A percentile compares a stretch with the other conserved stretches of the same genome.
Conservation (phyloP, 192 early-diverging fungal species). For the Anaeromyces robustus region DNA sequence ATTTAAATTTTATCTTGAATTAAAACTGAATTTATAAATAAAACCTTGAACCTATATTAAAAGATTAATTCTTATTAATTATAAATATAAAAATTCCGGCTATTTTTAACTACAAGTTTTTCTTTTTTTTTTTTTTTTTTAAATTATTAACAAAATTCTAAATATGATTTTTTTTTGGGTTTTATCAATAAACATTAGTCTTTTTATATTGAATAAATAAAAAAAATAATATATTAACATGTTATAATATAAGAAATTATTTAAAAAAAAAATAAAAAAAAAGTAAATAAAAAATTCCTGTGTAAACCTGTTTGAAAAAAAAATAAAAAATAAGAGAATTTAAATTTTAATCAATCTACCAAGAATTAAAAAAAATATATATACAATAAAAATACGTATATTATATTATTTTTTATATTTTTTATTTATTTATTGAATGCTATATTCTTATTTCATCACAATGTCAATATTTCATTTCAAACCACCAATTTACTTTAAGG, state of each 20-base stretch:
- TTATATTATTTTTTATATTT: not conserved
- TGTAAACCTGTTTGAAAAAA: too few relatives aligned
- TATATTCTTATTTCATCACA: not conserved
- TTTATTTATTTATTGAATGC: not conserved
- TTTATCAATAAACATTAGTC: not conserved
- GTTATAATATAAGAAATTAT: not conserved
- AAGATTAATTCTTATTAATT: too few relatives aligned
- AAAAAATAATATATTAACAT: not conserved
- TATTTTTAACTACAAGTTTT: too few relatives aligned
- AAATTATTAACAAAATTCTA: not conserved
- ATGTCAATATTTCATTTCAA: not conserved
- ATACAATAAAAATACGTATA: not conserved
- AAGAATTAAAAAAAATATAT: too few relatives aligned
- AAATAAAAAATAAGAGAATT: too few relatives aligned
- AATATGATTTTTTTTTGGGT: not conserved
- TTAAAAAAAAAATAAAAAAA: not conserved
- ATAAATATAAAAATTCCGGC: too few relatives aligned
- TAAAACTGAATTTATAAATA: too few relatives aligned
- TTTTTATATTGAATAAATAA: not conserved
- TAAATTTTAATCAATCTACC: too few relatives aligned
- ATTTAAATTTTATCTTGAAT: too few relatives aligned
- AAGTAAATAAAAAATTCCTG: not conserved
- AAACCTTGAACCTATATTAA: too few relatives aligned
- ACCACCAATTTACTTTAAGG: not conserved
- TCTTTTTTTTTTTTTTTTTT: not conserved